A percentile compares a stretch with the other conserved stretches of the same genome.
phyloP scores from a whole-genome alignment of 2,329 filamentous ascomycete species.

The Ceratocystis ficicola region DNA sequence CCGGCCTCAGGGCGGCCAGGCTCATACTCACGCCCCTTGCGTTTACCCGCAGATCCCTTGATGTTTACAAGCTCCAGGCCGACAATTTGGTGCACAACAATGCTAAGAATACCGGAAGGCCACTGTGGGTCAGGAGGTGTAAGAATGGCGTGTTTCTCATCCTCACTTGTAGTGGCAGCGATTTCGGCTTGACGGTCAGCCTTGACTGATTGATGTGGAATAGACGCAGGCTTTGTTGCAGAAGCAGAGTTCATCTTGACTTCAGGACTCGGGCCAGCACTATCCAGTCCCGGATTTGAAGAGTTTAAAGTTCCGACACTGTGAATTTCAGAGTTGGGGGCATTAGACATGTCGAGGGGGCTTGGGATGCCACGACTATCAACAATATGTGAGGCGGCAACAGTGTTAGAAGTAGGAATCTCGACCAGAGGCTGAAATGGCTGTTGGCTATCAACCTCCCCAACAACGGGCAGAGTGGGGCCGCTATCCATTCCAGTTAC shows the following conservation, averaged over 20 bases:
- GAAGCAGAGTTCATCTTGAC: background rate
- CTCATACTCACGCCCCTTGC: slow-evolving; percentile 77
- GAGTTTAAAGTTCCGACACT: background rate
- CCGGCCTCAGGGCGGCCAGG: slow-evolving; percentile 71
- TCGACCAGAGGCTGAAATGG: slow-evolving; percentile 1
- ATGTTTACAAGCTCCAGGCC: slow-evolving; percentile 86
- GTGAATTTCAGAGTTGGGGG: background rate
- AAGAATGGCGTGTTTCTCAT: slow-evolving; percentile 74
- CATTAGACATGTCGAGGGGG: slow-evolving; percentile 4
- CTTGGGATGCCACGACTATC: slow-evolving; percentile 5
- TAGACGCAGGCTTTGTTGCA: background rate
- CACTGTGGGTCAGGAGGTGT: slow-evolving; percentile 93
- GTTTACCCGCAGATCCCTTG: slow-evolving; percentile 69
- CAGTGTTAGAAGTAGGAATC: slow-evolving; percentile 16
- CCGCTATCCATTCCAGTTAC: background rate
- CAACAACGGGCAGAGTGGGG: background rate
- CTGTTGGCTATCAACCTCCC: background rate
- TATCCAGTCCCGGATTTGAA: background rate
- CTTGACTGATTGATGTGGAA: slow-evolving; percentile 11
- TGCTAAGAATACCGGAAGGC: slow-evolving; percentile 77
- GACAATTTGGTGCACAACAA: slow-evolving; percentile 89
- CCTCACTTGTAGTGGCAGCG: slow-evolving; percentile 25
- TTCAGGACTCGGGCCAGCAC: background rate
- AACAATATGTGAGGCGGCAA: slow-evolving; percentile 19
- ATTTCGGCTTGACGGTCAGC: slow-evolving; percentile 53